Evolutionary conservation across 768 basidiomycete genomes (phyloP).

Genomic region (Hortiboletus campestris): DNA sequence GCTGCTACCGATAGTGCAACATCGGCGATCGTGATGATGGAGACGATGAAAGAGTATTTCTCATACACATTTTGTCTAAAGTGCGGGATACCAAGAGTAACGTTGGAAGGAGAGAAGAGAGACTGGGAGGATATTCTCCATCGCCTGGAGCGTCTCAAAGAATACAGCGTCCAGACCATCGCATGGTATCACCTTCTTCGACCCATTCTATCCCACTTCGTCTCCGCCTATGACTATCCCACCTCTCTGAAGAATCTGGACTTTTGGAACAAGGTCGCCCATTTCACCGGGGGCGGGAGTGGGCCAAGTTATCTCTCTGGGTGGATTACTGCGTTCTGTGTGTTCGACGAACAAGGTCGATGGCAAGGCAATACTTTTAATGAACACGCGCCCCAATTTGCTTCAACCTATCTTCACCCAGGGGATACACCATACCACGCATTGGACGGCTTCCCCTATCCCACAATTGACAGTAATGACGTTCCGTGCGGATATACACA

Average conservation of each 20-base stretch:
- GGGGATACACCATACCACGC: not conserved
- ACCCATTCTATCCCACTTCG: conserved; percentile 21
- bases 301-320: not conserved
- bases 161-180: conserved; percentile 29
- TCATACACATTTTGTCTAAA: not conserved
- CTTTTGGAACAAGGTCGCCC: not conserved
- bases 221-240: not conserved
- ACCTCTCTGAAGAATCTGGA: not conserved
- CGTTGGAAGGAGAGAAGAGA: conserved; percentile 16
- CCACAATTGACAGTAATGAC: not conserved
- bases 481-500: not conserved
- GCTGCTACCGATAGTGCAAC: conserved; percentile 33
- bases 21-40: conserved; percentile 38
- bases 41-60: conserved; percentile 39
- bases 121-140: conserved; percentile 34
- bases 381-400: not conserved
- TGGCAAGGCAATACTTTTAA: not conserved
- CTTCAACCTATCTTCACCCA: not conserved
- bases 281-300: not conserved
- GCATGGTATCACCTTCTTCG: conserved; percentile 29
- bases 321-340: not conserved
- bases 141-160: conserved; percentile 37
- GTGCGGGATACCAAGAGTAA: conserved; percentile 1
- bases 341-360: not conserved
- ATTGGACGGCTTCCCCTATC: not conserved